These are phyloP conservation scores for Teratosphaeria epicoccoides DNA, from an alignment of 2,329 filamentous ascomycete species.

Conservation along the genomic window DNA sequence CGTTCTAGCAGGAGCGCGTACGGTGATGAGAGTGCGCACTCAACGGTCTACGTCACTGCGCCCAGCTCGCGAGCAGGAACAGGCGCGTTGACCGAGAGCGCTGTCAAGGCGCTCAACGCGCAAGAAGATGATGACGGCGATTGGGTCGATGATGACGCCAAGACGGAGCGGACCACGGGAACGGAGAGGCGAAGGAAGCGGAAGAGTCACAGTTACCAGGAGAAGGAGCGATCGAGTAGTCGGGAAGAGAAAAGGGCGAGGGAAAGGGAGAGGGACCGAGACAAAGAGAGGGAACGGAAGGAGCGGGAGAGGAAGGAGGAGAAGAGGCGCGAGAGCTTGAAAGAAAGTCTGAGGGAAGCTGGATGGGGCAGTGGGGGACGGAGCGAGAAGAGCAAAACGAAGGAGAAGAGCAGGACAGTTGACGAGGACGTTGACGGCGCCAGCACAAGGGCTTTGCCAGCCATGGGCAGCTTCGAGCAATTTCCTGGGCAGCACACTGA, in stretches of 20 bases:
- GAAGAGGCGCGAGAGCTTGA: conserved; percentile 11
- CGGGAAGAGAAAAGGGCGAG: conserved; percentile 17
- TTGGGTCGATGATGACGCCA: conserved; percentile 24
- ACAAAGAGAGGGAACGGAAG: conserved; percentile 6
- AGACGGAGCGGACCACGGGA: conserved; percentile 19
- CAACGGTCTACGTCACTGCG: conserved; percentile 29
- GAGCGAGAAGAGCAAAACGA: conserved; percentile 12
- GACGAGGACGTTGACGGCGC: conserved; percentile 2
- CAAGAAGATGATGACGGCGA: conserved; percentile 19
- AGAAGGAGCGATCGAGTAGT: conserved; percentile 11
- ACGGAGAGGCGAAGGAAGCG: conserved; percentile 15
- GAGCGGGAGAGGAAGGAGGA: conserved; percentile 1
- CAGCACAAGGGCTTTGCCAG: conserved; percentile 16
- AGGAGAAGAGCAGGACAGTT: conserved; percentile 2
- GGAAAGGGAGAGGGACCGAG: conserved; percentile 7
- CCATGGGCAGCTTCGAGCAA: conserved; percentile 22
- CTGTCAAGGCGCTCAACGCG: conserved; percentile 18
- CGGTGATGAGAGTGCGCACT: conserved; percentile 16
- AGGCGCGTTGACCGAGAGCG: conserved; percentile 24
- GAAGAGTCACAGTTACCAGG: conserved; percentile 14
- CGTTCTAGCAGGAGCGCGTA: conserved; percentile 14
- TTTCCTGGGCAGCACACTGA: conserved; percentile 22
- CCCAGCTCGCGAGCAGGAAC: conserved; percentile 18
- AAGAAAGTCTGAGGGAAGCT: conserved; percentile 21
- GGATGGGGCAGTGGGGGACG: conserved; percentile 13